These are phyloP conservation scores for Puccinia hordei DNA, from an alignment of 1,284 basidiomycete genomes.

Conservation along the genomic window DNA sequence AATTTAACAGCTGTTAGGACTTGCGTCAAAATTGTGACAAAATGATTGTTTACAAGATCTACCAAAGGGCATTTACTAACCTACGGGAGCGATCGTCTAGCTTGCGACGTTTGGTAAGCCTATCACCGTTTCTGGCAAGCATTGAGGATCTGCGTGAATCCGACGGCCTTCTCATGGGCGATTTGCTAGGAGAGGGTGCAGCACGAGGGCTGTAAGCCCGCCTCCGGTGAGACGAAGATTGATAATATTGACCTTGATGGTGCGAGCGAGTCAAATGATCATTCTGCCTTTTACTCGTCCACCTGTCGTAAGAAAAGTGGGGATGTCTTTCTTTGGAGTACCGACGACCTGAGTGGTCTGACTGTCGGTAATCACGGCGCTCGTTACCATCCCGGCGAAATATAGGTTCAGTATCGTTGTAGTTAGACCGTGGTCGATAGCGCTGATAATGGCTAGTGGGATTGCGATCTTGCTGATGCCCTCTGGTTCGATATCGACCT, in stretches of 20 bases:
- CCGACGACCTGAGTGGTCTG: conserved; percentile 25
- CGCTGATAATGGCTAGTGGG: conserved; percentile 11
- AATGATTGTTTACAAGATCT: neutral
- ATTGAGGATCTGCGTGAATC: conserved; percentile 8
- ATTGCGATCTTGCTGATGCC: conserved; percentile 19
- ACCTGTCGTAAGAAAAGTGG: conserved; percentile 28
- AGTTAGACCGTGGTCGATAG: conserved; percentile 27
- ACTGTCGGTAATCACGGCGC: conserved; percentile 29
- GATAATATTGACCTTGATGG: conserved; percentile 8
- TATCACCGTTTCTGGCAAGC: neutral
- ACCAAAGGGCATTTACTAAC: neutral
- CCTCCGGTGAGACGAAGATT: conserved; percentile 18
- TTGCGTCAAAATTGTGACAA: neutral
- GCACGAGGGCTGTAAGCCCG: conserved; percentile 34
- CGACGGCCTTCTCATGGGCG: conserved; percentile 27
- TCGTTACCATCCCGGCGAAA: conserved; percentile 21
- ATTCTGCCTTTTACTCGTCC: conserved; percentile 1
- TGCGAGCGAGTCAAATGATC: conserved; percentile 2
- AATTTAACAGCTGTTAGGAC: neutral
- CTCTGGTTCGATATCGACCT: neutral
- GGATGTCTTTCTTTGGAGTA: neutral
- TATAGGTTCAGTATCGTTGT: conserved; percentile 14
- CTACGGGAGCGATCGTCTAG: conserved; percentile 16
- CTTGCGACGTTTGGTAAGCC: conserved; percentile 25
- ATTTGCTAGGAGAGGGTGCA: conserved; percentile 29